These are phyloP conservation scores for Peronosclerospora sorghi DNA, from an alignment of 352 stramenopile species.

Conservation along the genomic window DNA sequence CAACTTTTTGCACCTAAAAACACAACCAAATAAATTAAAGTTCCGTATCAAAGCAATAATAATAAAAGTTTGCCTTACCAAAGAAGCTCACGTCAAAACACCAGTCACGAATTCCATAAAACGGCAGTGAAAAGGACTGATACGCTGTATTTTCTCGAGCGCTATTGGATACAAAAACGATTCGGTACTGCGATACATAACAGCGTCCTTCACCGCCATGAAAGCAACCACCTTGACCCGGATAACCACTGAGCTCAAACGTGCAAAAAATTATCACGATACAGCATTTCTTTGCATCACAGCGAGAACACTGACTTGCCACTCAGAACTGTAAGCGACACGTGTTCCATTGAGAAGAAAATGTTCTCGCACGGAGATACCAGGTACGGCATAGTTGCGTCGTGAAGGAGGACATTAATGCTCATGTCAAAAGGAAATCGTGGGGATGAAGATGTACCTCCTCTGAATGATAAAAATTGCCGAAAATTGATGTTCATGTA, in stretches of 20 bases:
- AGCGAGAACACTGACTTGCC: conserved; percentile 39
- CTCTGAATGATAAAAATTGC: too few relatives aligned
- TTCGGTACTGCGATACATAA: conserved; percentile 70
- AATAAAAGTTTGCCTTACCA: conserved; percentile 19
- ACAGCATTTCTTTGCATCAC: neutral
- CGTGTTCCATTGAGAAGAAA: conserved; percentile 61
- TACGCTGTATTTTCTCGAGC: conserved; percentile 28
- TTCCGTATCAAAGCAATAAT: neutral
- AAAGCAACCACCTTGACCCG: conserved; percentile 72
- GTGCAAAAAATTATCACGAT: neutral
- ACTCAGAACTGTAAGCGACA: conserved; percentile 68
- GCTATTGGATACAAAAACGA: conserved; percentile 50
- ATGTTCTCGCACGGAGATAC: conserved; percentile 74
- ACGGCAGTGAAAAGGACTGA: conserved; percentile 63
- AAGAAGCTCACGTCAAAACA: conserved; percentile 47
- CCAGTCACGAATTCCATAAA: conserved; percentile 71
- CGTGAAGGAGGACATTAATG: conserved; percentile 65
- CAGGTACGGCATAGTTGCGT: conserved; percentile 45
- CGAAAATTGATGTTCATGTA: too few relatives aligned
- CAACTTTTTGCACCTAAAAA: conserved; percentile 42
- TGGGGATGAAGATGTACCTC: too few relatives aligned
- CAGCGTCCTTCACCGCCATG: conserved; percentile 56
- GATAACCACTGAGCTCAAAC: conserved; percentile 44
- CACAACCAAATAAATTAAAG: neutral
- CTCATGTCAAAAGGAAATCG: too few relatives aligned